Conservation (phyloP, 768 basidiomycete species). For the Rhodotorula taiwanensis region DNA sequence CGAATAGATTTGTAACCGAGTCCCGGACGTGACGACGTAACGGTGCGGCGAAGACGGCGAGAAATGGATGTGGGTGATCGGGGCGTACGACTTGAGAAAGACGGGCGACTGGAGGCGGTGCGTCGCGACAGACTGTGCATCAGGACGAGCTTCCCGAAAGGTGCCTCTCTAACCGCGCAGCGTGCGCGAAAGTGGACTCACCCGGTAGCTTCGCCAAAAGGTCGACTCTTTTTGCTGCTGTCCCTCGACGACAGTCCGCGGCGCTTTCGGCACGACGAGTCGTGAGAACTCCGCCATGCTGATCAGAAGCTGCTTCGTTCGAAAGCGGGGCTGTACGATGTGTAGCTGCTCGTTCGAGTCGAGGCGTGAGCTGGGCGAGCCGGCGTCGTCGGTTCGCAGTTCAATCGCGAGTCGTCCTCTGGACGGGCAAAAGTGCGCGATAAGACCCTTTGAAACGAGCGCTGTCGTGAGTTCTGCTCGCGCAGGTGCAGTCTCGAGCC, state of each 20-base stretch:
- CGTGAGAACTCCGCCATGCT: conserved; percentile 35
- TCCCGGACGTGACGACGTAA: conserved; percentile 91
- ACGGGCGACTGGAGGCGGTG: conserved; percentile 46
- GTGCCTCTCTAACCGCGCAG: no score
- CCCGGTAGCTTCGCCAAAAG: conserved; percentile 40
- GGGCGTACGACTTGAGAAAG: conserved; percentile 94
- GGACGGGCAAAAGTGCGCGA: no score
- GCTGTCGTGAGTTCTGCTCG: no score
- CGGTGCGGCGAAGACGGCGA: conserved; percentile 77
- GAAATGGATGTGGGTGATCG: conserved; percentile 90
- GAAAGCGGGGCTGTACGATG: no score
- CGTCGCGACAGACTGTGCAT: background rate
- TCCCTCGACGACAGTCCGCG: conserved; percentile 17
- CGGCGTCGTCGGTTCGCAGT: no score
- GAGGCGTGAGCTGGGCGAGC: no score
- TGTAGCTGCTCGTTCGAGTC: no score
- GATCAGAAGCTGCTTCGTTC: no score
- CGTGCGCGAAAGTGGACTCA: no score
- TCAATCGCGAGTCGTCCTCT: no score
- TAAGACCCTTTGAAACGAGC: no score
- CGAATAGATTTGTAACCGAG: conserved; percentile 89
- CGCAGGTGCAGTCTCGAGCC: no score
- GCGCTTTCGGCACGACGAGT: conserved; percentile 29
- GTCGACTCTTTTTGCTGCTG: conserved; percentile 36
- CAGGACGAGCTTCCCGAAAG: background rate